Base-by-base conservation (phyloP, 352 stramenopile genomes). In the Phytophthora fragariaefolia region DNA sequence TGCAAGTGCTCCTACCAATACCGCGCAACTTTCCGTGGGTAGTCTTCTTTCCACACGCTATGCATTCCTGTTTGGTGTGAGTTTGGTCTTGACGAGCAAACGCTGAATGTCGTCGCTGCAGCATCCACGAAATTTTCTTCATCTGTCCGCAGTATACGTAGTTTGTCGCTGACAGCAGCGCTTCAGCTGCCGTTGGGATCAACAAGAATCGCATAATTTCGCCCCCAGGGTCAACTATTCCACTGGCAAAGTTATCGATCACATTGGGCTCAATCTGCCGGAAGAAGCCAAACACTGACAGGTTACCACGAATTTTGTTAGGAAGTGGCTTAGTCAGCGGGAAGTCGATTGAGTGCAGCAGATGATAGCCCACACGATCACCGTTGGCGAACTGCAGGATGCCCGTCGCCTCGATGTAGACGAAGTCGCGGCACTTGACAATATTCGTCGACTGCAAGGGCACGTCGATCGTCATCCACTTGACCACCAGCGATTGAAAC, bases 81-180 rank as follows among this genome's bases (percentile, higher is more conserved):
- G 22, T n/a, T 59, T 59, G 24, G 15, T 43, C 53, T 26, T 65
- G 40, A 32, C 47, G 42, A 20, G 30, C 22, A 18, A 58, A 55
- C 1, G 54, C 8, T 5, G 52, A 63, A 18, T 58, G 60, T 28
- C 32, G 60, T 22, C 30, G 51, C n/a, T 76, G 47, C 17, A 73
- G 23, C 53, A 69, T 66, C 77, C 77, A 84, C 49, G 74, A 67
- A 3, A 85, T 67, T 49, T 85, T 89, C 48, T 80, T 81, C 76
- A 81, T 81, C 13, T 82, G 68, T 10, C 70, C 74, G 30, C 76
- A 87, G 26, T 81, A 63, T 18, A 81, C 70, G 64, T 76, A 74
- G 3, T 70, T 56, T 4, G 55, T 69, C 2, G 60, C 48, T 1
- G 74, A 74, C 12, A 82, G 47, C 32, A 84, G 46, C 10, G 52